Evolutionary conservation across 306 rosid species (phyloP).

Genomic region (Acacia acuminata): DNA sequence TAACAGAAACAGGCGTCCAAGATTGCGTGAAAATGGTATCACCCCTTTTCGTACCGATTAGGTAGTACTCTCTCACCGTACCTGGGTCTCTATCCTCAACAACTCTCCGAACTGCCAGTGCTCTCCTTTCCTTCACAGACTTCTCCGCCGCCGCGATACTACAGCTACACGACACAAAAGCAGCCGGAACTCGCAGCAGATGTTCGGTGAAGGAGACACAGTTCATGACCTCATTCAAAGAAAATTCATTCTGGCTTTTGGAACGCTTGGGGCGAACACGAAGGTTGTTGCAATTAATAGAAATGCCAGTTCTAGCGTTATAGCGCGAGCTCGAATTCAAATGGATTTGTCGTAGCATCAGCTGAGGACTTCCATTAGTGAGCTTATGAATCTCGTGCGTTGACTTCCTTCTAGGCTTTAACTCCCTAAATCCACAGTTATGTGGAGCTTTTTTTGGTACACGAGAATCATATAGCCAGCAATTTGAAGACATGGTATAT

Average conservation of each 20-base stretch:
- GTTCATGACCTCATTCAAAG: slow-evolving; percentile 39
- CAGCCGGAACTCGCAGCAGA: slow-evolving; percentile 57
- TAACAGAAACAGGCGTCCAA: slow-evolving; percentile 62
- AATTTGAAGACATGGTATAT: slow-evolving; percentile 66
- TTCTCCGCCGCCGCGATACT: slow-evolving; percentile 9
- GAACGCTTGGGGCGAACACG: slow-evolving; percentile 39
- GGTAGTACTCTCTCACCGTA: slow-evolving; percentile 50
- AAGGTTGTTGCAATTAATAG: slow-evolving; percentile 42
- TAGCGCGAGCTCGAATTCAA: slow-evolving; percentile 57
- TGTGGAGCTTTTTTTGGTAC: slow-evolving; percentile 60
- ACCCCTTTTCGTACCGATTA: slow-evolving; percentile 58
- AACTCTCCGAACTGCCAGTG: slow-evolving; percentile 64
- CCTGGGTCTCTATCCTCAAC: slow-evolving; percentile 47
- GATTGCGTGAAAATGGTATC: slow-evolving; percentile 79
- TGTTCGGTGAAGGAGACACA: slow-evolving; percentile 42
- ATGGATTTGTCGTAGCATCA: too few relatives aligned
- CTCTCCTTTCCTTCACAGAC: slow-evolving; percentile 61
- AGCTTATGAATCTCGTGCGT: slow-evolving; percentile 26
- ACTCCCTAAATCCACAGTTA: slow-evolving; percentile 1
- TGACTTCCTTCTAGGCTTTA: slow-evolving; percentile 12
- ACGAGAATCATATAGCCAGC: slow-evolving; percentile 63
- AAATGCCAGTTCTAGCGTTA: slow-evolving; percentile 37
- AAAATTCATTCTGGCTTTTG: slow-evolving; percentile 47
- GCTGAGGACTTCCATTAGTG: too few relatives aligned
- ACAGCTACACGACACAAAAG: slow-evolving; percentile 58